Conservation (phyloP, 352 stramenopile genomes). For the Phytopythium oedochilum region DNA sequence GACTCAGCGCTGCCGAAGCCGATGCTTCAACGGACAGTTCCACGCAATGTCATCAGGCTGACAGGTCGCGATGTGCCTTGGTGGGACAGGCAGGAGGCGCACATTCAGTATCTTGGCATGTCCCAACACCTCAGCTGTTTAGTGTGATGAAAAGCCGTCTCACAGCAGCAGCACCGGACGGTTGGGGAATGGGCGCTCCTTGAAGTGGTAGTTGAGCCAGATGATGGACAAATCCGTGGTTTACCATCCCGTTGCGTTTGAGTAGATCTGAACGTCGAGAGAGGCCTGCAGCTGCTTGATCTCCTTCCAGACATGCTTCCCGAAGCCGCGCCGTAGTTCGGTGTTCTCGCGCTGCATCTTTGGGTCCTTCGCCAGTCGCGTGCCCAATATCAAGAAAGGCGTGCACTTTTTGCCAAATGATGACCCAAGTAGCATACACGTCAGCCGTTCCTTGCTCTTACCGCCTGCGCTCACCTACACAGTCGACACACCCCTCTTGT, state of each 20-base stretch:
- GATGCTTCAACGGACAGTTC: not conserved
- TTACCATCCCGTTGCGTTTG: not conserved
- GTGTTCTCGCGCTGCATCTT: not conserved
- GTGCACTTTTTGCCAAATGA: conserved; percentile 20
- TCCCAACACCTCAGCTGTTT: not conserved
- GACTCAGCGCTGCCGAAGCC: not conserved
- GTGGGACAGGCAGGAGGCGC: not conserved
- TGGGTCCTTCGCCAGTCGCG: not conserved
- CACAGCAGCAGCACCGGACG: not conserved
- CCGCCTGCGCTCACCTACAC: conserved; percentile 16
- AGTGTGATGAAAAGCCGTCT: not conserved
- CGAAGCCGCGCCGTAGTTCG: not conserved
- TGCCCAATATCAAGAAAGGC: not conserved
- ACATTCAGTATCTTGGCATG: not conserved
- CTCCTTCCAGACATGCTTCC: not conserved
- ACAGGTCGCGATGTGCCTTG: not conserved
- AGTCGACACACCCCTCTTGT: conserved; percentile 10
- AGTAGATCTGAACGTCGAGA: not conserved
- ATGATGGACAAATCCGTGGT: not conserved
- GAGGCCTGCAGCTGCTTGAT: not conserved
- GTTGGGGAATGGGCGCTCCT: not conserved
- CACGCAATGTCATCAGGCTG: not conserved
- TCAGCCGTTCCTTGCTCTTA: conserved; percentile 21
- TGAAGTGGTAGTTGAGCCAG: not conserved
- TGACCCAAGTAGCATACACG: conserved; percentile 16